These are phyloP conservation scores for Beauveria scarabaeidicola DNA, from an alignment of 2,329 filamentous ascomycete genomes.

Conservation along the genomic window DNA sequence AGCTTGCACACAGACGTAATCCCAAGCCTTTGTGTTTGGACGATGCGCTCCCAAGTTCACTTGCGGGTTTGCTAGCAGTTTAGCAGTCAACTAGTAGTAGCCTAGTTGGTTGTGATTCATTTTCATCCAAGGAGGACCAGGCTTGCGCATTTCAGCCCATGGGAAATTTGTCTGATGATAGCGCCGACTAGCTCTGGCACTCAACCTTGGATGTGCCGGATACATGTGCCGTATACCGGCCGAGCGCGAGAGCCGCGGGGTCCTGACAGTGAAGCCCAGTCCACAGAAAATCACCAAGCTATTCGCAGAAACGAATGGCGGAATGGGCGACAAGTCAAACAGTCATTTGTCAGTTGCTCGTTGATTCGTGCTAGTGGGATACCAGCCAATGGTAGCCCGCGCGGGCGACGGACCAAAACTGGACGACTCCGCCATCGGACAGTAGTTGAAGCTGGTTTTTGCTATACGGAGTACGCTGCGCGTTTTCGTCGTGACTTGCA, in stretches of 20 bases:
- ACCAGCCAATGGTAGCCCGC: neutral
- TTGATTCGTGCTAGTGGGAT: neutral
- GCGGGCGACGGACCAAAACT: neutral
- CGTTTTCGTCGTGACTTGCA: neutral
- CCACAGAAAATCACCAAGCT: neutral
- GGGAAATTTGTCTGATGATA: too few relatives aligned
- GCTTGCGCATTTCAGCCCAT: too few relatives aligned
- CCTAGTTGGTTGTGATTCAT: too few relatives aligned
- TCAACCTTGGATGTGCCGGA: neutral
- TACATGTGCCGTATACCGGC: neutral
- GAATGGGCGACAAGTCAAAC: neutral
- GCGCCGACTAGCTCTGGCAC: too few relatives aligned
- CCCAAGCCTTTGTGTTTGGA: neutral
- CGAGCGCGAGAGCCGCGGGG: conserved; percentile 4
- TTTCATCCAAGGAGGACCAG: too few relatives aligned
- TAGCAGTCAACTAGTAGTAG: too few relatives aligned
- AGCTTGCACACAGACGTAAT: neutral
- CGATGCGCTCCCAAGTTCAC: too few relatives aligned
- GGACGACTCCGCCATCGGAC: neutral
- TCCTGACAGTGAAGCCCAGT: neutral
- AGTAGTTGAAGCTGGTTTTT: neutral
- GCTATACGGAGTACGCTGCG: neutral
- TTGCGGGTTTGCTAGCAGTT: neutral
- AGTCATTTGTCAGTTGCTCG: neutral
- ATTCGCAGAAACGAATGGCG: neutral